A percentile compares a stretch with the other conserved stretches of the same genome.
Evolutionary conservation across 148 eudicot species (phyloP).

Genomic region (Rhododendron griersonianum): DNA sequence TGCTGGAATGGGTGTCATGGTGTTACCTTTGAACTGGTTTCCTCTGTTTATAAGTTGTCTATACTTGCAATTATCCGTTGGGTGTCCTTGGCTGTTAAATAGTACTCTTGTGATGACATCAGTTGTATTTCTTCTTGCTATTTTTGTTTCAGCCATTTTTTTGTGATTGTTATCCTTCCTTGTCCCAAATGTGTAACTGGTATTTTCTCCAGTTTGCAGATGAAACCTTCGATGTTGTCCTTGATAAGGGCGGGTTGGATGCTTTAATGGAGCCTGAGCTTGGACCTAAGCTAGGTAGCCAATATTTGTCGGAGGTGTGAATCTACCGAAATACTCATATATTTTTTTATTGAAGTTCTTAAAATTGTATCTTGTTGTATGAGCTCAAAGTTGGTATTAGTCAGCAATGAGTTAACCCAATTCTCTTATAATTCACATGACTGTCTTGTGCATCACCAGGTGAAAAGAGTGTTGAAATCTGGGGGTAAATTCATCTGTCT

Average conservation of each 20-base stretch:
- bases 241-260: slow-evolving; percentile 96
- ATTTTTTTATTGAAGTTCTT: slow-evolving; percentile 13
- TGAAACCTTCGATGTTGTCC: slow-evolving; percentile 58
- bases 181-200: slow-evolving; percentile 6
- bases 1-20: background rate
- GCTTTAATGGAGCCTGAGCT: slow-evolving; percentile 95
- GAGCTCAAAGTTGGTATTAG: slow-evolving; percentile 18
- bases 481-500: slow-evolving; percentile 90
- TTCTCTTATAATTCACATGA: slow-evolving; percentile 10
- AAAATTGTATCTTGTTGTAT: slow-evolving; percentile 16
- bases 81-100: background rate
- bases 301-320: slow-evolving; percentile 93
- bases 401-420: background rate
- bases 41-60: background rate
- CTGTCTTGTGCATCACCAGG: slow-evolving; percentile 42
- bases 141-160: background rate
- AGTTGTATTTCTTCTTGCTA: background rate
- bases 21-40: background rate
- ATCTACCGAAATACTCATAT: slow-evolving; percentile 11
- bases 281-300: slow-evolving; percentile 68
- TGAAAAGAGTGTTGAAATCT: slow-evolving; percentile 68
- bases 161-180: background rate
- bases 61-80: background rate
- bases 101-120: background rate
- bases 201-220: slow-evolving; percentile 56